Conservation (phyloP, 169 alveolate genomes). For the Plasmodium knowlesi region DNA sequence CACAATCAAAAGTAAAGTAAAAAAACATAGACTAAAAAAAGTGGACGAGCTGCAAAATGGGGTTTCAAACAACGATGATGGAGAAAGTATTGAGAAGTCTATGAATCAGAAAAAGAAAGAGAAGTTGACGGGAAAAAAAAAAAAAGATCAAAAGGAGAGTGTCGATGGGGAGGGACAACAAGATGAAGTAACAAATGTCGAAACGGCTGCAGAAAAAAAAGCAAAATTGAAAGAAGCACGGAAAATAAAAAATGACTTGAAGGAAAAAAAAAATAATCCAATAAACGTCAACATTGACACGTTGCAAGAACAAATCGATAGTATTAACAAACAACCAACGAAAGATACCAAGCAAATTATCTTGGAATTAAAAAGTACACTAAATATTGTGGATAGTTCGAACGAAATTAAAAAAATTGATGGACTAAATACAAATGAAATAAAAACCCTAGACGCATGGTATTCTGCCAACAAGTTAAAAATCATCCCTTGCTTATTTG, state of each 20-base stretch:
- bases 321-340: background rate
- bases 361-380: constrained; percentile 35
- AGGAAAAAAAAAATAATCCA: background rate
- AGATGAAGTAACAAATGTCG: background rate
- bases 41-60: background rate
- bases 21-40: background rate
- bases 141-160: background rate
- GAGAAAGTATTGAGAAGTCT: background rate
- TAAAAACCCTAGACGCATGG: constrained; percentile 39
- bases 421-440: constrained; percentile 29
- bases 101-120: background rate
- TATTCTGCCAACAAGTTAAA: constrained; percentile 53
- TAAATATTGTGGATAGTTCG: constrained; percentile 33
- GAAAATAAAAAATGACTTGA: background rate
- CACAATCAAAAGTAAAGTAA: background rate
- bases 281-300: background rate
- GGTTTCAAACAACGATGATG: background rate
- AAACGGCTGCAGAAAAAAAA: background rate
- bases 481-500: constrained; percentile 62
- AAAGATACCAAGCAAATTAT: constrained; percentile 54
- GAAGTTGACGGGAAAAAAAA: background rate
- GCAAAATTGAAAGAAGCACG: background rate
- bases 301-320: background rate
- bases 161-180: background rate
- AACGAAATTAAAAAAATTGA: constrained; percentile 26